phyloP scores from a whole-genome alignment of 179 eudicot genomes.

The Carnegiea gigantea region DNA sequence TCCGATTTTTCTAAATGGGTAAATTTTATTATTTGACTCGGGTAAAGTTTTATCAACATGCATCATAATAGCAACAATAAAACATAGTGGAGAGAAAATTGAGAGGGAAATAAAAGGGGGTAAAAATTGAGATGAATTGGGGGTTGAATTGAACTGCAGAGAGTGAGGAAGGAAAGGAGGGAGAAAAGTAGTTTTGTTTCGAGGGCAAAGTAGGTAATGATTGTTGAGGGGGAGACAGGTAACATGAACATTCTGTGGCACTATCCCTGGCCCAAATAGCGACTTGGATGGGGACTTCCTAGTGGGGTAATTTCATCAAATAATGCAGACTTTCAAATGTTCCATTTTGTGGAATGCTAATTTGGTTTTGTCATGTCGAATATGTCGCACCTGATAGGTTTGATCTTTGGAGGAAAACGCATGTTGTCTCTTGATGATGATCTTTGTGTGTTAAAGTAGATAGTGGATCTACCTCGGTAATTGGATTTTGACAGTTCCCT shows the following conservation, averaged over 20 bases:
- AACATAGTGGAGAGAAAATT: not conserved
- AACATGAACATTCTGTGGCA: slow-evolving; percentile 31
- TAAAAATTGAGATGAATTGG: slow-evolving; percentile 14
- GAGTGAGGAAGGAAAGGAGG: not conserved
- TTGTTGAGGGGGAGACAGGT: slow-evolving; percentile 35
- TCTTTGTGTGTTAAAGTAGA: too few species aligned
- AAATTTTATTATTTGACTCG: too few species aligned
- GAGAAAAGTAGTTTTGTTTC: not conserved
- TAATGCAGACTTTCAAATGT: not conserved
- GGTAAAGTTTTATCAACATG: too few species aligned
- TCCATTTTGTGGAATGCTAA: not conserved
- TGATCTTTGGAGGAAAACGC: too few species aligned
- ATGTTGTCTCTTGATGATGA: too few species aligned
- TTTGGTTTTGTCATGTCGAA: not conserved
- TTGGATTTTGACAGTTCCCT: too few species aligned
- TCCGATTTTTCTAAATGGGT: too few species aligned
- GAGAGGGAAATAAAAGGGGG: not conserved
- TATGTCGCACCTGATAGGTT: too few species aligned
- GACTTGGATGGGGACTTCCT: slow-evolving; percentile 11
- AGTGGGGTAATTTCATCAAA: not conserved
- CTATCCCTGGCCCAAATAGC: slow-evolving; percentile 14
- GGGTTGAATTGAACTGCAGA: not conserved
- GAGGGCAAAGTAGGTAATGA: too few species aligned
- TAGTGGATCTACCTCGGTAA: too few species aligned
- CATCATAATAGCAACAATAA: not conserved